These are phyloP conservation scores for Biscogniauxia sp. DNA, from an alignment of 2,329 filamentous ascomycete genomes.

Conservation along the genomic window DNA sequence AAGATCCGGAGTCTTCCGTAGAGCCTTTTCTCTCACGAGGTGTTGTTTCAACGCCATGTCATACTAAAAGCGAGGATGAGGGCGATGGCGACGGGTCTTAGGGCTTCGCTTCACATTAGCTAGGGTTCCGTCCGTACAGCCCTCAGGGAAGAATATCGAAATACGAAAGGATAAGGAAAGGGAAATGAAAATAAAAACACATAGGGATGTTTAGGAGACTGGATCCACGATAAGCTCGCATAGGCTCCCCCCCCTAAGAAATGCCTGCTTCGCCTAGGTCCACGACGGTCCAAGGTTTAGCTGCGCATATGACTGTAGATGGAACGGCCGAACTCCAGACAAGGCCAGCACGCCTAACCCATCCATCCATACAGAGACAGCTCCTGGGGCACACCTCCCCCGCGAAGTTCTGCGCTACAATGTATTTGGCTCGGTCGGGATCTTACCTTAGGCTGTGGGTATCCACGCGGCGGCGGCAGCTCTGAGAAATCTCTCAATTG, in stretches of 20 bases:
- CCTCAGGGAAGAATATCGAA: background rate
- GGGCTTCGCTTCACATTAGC: background rate
- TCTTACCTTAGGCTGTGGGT: background rate
- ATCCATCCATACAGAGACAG: background rate
- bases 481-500: background rate
- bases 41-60: background rate
- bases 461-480: slow-evolving; percentile 1
- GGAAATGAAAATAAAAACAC: background rate
- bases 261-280: background rate
- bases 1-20: background rate
- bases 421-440: background rate
- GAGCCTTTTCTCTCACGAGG: background rate
- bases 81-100: background rate
- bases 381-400: background rate
- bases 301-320: background rate
- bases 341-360: background rate
- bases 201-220: background rate
- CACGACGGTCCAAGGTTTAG: background rate
- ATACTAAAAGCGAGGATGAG: background rate
- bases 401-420: background rate
- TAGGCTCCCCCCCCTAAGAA: background rate
- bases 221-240: background rate
- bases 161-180: background rate
- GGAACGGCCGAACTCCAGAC: background rate
- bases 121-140: background rate